Evolutionary conservation across 805 yeast species (phyloP).

Genomic region (Pichia insulana): DNA sequence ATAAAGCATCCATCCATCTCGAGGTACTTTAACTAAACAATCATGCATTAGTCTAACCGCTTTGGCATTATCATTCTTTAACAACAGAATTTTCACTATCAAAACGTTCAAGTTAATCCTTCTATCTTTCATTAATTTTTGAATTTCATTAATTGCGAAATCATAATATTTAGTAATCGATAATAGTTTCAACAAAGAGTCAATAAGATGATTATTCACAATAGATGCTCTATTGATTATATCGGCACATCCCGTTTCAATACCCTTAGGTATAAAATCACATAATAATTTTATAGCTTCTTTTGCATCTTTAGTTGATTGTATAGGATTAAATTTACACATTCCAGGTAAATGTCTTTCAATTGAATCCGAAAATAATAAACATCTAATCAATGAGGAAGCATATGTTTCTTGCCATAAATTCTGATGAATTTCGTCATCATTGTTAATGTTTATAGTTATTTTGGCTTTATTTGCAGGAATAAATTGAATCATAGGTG

Average conservation of each 20-base stretch:
- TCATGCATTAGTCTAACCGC: slow-evolving; percentile 39
- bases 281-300: slow-evolving; percentile 33
- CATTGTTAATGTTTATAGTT: slow-evolving; percentile 18
- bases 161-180: slow-evolving; percentile 32
- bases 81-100: slow-evolving; percentile 33
- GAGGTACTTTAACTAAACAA: slow-evolving; percentile 34
- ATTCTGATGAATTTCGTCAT: slow-evolving; percentile 45
- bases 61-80: slow-evolving; percentile 36
- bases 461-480: slow-evolving; percentile 33
- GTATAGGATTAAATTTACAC: slow-evolving; percentile 39
- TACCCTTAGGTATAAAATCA: slow-evolving; percentile 38
- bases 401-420: slow-evolving; percentile 59
- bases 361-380: slow-evolving; percentile 44
- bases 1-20: slow-evolving; percentile 48
- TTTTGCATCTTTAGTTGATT: slow-evolving; percentile 28
- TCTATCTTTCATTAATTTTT: slow-evolving; percentile 12
- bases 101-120: slow-evolving; percentile 26
- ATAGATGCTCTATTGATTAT: slow-evolving; percentile 27
- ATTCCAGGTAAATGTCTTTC: slow-evolving; percentile 52
- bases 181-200: slow-evolving; percentile 36
- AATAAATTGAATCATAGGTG: slow-evolving; percentile 37
- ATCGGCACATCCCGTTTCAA: slow-evolving; percentile 35
- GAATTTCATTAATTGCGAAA: slow-evolving; percentile 33
- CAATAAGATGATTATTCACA: slow-evolving; percentile 45
- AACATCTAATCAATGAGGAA: slow-evolving; percentile 46